Conservation (phyloP, 1,139 yeast species). For the Protomyces arabidopsidicola region DNA sequence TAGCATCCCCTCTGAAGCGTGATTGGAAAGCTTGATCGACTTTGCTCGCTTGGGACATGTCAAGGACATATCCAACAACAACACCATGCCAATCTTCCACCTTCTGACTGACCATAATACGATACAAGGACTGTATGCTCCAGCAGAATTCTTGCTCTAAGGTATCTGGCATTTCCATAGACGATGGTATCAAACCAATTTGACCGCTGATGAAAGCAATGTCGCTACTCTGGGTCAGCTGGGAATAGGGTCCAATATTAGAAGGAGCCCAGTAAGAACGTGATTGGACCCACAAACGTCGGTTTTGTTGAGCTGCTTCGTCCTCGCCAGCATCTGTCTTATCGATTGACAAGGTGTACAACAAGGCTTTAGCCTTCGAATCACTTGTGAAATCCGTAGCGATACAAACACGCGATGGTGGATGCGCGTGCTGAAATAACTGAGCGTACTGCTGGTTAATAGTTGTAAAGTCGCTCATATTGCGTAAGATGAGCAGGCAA, state of each 20-base stretch:
- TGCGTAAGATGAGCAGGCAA: constrained; percentile 55
- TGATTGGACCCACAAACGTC: constrained; percentile 84
- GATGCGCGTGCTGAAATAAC: constrained; percentile 54
- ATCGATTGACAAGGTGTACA: constrained; percentile 15
- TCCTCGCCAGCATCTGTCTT: constrained; percentile 39
- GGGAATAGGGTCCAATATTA: constrained; percentile 95
- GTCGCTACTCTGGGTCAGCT: constrained; percentile 54
- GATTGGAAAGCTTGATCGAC: background rate
- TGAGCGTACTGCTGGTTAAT: constrained; percentile 59
- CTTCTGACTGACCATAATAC: background rate
- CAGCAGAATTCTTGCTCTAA: constrained; percentile 3
- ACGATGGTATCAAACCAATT: constrained; percentile 72
- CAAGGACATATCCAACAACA: constrained; percentile 5
- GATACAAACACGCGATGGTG: constrained; percentile 86
- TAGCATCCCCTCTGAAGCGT: background rate
- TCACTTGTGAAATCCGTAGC: constrained; percentile 51
- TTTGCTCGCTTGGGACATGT: background rate
- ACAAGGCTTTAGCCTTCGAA: background rate
- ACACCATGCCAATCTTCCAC: constrained; percentile 5
- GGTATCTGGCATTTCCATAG: constrained; percentile 47
- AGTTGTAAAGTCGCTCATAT: constrained; percentile 59
- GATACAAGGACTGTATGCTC: constrained; percentile 16
- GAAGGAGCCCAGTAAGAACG: constrained; percentile 98
- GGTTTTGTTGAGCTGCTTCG: constrained; percentile 34
- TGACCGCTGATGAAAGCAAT: constrained; percentile 81